Evolutionary conservation across 2,329 filamentous ascomycete species (phyloP), one percentile per base, ranked within the genome.

Genomic region (Anisogramma anomala): DNA sequence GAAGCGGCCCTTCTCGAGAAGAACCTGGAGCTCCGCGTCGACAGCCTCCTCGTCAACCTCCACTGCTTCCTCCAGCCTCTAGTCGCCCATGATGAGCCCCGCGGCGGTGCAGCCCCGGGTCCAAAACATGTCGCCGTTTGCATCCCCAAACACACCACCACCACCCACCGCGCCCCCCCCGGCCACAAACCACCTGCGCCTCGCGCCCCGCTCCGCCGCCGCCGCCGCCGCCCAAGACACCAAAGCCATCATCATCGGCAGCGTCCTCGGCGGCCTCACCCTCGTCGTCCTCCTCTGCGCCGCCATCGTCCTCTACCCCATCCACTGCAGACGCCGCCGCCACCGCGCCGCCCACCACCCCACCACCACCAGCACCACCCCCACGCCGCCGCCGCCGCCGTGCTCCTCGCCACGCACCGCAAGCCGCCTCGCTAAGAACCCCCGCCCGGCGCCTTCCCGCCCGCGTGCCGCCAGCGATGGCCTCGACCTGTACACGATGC

Each of bases 171-270:
- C 5, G n/a, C n/a, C 13, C 13, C 13, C 2, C 13, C n/a, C 13
- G 7, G n/a, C n/a, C n/a, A n/a, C n/a, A n/a, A n/a, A n/a, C n/a
- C n/a, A n/a, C n/a, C n/a, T n/a, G n/a, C n/a, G n/a, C n/a, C n/a
- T n/a, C n/a, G n/a, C n/a, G n/a, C n/a, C n/a, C n/a, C n/a, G n/a
- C n/a, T 11, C 27, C n/a, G 27, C 8, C 13, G 3, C 13, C 13
- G 13, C 3, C 11, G 6, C 22, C 6, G 8, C 31, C 8, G 23
- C 4, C 11, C 15, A 31, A 10, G 19, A 25, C n/a, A n/a, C n/a
- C 17, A 36, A 23, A 6, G 40, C 28, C 13, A 37, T 43, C 10
- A 37, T 46, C 18, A 39, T 46, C 15, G 43, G 43, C 9, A 39
- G 19, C 22, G 36, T 36, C 14, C 23, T 46, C 13, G 40, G 40